Percentiles rank a stretch among this genome's conserved stretches.
phyloP scores from a whole-genome alignment of 73 alveolate genomes.

The Tetrahymena borealis region DNA sequence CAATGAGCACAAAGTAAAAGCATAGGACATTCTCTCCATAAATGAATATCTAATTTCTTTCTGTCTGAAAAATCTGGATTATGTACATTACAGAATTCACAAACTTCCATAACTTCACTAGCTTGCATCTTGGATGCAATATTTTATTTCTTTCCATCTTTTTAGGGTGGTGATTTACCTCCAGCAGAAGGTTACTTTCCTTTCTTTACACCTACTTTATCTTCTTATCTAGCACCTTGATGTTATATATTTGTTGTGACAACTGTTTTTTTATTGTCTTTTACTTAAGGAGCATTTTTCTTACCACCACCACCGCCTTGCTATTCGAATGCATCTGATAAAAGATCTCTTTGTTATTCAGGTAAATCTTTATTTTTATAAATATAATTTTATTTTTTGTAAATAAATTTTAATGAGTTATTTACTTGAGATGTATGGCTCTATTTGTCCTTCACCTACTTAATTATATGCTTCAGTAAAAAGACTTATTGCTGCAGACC shows the following conservation, averaged over 20 bases:
- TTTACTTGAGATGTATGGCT: slow-evolving; percentile 67
- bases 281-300: slow-evolving; percentile 3
- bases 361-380: background rate
- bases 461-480: slow-evolving; percentile 74
- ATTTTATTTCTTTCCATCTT: slow-evolving; percentile 36
- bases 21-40: slow-evolving; percentile 84
- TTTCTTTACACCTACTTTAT: slow-evolving; percentile 15
- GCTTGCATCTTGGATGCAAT: slow-evolving; percentile 29
- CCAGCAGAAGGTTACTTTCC: slow-evolving; percentile 50
- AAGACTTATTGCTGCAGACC: slow-evolving; percentile 78
- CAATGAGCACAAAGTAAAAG: slow-evolving; percentile 78
- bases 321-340: slow-evolving; percentile 67
- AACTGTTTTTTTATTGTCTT: slow-evolving; percentile 31
- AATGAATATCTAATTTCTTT: slow-evolving; percentile 79
- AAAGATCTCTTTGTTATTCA: background rate
- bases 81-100: slow-evolving; percentile 73
- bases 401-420: slow-evolving; percentile 57
- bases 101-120: slow-evolving; percentile 54
- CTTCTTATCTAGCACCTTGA: slow-evolving; percentile 36
- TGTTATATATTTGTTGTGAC: slow-evolving; percentile 40
- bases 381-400: background rate
- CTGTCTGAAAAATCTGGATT: slow-evolving; percentile 66
- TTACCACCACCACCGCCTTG: slow-evolving; percentile 77
- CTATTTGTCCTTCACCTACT: slow-evolving; percentile 75
- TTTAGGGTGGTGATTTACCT: slow-evolving; percentile 48